Evolutionary conservation across 1,139 yeast genomes (phyloP), one percentile per base, ranked within the genome.

Genomic region (Pneumocystis carinii): DNA sequence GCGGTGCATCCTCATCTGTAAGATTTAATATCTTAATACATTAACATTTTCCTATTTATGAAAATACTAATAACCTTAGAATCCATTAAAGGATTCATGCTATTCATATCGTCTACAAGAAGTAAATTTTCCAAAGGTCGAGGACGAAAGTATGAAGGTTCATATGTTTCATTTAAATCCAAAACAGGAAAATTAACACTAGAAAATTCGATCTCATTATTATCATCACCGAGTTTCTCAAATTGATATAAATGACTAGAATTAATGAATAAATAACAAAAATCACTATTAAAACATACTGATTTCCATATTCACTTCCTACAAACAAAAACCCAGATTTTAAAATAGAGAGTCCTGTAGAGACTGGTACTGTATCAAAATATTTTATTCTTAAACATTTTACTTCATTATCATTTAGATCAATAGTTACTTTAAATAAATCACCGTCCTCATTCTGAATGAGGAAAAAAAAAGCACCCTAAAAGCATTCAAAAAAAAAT

Each of bases 291-390:
- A 48, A 32, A 48, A 48, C 55, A 48, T 76, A 73, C 68, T 84
- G 86, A 69, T 85, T 83, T 36, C 86, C 83, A 66, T 77, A 74
- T 66, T 85, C 84, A 10, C 83, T 76, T 67, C 86, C 84, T 0
- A 86, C 86, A 71, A 82, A 87, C 59, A 92, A 70, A 69, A 83
- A 86, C 0, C 97, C 98, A 19, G 86, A 80, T 67, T 81, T 86
- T 67, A 90, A 79, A 61, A 90, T 82, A 62, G 80, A 77, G 17
- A 90, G 69, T 14, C 79, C 73, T 15, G 78, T 76, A 36, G 86
- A 78, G 1, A 79, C 73, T 0, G 90, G 86, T 32, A 88, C 79
- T 0, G 94, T 81, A 71, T 89, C 97, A 73, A 90, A 90, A 70
- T 86, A 89, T 15, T 78, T 75, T n/a, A 87, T 75, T 24, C 75